Conservation (phyloP, 2,329 filamentous ascomycete genomes). For the Fusarium sp. region DNA sequence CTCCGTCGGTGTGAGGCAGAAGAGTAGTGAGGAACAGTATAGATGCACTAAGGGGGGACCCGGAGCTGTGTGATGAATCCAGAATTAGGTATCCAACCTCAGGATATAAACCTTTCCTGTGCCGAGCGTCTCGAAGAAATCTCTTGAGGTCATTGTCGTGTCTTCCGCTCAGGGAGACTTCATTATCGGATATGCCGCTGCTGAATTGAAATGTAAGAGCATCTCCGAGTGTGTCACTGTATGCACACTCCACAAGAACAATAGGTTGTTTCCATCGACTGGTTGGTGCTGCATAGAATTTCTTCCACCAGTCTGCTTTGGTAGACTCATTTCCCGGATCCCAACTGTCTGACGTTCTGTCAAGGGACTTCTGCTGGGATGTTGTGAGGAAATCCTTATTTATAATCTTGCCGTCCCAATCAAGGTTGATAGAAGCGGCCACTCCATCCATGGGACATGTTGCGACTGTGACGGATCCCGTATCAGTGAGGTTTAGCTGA, state of each 20-base stretch:
- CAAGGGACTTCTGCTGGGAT: neutral
- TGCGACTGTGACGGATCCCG: neutral
- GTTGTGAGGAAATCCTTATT: neutral
- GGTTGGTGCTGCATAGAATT: neutral
- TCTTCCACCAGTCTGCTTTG: neutral
- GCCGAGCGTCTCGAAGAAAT: neutral
- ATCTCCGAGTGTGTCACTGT: fast-evolving
- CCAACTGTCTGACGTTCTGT: neutral
- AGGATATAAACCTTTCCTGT: fast-evolving
- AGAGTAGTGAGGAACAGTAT: no score
- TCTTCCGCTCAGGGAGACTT: fast-evolving
- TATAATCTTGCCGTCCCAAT: neutral
- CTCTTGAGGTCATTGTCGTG: neutral
- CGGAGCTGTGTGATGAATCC: fast-evolving
- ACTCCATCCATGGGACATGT: neutral
- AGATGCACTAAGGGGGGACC: neutral
- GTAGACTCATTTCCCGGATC: fast-evolving
- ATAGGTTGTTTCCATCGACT: neutral
- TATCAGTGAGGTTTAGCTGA: no score
- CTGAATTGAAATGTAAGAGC: neutral
- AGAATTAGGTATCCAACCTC: fast-evolving
- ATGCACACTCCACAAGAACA: neutral
- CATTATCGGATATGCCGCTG: neutral
- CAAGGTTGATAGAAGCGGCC: no score
- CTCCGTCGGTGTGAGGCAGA: no score